These are phyloP conservation scores for Sequoia sempervirens DNA, from an alignment of 75 land plant species.

Conservation along the genomic window DNA sequence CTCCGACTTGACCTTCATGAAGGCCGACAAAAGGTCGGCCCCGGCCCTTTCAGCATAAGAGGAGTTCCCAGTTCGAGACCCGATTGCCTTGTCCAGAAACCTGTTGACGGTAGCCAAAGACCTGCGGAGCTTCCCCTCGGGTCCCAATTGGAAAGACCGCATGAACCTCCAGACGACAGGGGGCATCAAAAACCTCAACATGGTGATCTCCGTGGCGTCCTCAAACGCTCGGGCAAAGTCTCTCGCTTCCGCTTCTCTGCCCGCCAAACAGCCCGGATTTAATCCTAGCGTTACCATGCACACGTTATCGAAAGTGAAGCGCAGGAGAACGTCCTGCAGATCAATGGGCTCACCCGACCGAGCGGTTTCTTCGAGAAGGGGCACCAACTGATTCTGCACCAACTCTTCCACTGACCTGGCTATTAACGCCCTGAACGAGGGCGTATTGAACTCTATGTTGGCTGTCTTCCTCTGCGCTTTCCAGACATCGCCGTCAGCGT, in stretches of 20 bases:
- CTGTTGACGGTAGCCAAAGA: conserved; percentile 5
- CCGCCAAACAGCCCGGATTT: conserved; percentile 14
- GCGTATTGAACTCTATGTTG: conserved; percentile 21
- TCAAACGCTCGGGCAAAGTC: conserved; percentile 21
- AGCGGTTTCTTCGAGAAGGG: conserved; percentile 2
- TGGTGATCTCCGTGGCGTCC: conserved; percentile 9
- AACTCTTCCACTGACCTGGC: conserved; percentile 15
- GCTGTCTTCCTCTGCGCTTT: conserved; percentile 30
- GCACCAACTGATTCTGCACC: conserved; percentile 9
- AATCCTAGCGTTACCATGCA: conserved; percentile 24
- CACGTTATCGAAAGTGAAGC: conserved; percentile 33
- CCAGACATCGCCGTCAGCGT: conserved; percentile 24
- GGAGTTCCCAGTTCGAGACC: neutral
- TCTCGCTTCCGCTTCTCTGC: neutral
- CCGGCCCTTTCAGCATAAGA: no score
- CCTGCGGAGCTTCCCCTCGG: conserved; percentile 14
- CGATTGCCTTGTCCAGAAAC: conserved; percentile 13
- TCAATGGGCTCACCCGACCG: neutral
- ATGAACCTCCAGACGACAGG: conserved; percentile 10
- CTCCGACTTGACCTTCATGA: conserved; percentile 15
- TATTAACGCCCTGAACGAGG: conserved; percentile 22
- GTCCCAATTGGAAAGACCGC: conserved; percentile 10
- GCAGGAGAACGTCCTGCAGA: conserved; percentile 34
- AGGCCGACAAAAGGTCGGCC: conserved; percentile 19
- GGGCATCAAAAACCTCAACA: conserved; percentile 15